A percentile compares a stretch with the other conserved stretches of the same genome.
Conservation (phyloP, 2,329 filamentous ascomycete genomes). For the Penicillium thymicola region DNA sequence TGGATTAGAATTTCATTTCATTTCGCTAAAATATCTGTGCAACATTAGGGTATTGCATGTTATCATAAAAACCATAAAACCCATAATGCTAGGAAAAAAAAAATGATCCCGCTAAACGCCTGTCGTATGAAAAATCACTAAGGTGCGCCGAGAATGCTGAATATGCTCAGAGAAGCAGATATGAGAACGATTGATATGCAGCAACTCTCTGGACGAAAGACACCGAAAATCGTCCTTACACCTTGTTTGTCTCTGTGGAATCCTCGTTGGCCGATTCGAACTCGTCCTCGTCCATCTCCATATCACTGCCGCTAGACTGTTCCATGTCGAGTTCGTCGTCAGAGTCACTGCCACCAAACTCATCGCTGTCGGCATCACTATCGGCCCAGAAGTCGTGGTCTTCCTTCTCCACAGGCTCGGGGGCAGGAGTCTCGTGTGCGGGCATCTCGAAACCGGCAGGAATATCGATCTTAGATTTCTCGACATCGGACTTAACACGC, state of each 20-base stretch:
- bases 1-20: not conserved
- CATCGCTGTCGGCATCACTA: conserved; percentile 66
- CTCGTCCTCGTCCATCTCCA: conserved; percentile 51
- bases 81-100: not conserved
- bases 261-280: conserved; percentile 13
- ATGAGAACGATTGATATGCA: not conserved
- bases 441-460: conserved; percentile 80
- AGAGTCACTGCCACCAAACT: conserved; percentile 71
- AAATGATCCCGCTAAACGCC: conserved; percentile 3
- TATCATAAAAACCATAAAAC: conserved; percentile 4
- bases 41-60: not conserved
- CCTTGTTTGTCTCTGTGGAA: not conserved
- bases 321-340: conserved; percentile 48
- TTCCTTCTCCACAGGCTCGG: conserved; percentile 64
- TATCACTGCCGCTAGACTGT: conserved; percentile 46
- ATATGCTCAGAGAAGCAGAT: not conserved
- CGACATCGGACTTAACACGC: conserved; percentile 66
- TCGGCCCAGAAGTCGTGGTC: conserved; percentile 76
- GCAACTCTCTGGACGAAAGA: not conserved
- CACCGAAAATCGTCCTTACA: not conserved
- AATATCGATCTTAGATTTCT: conserved; percentile 72
- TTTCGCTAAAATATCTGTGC: not conserved
- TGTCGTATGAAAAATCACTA: not conserved
- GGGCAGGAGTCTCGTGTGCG: conserved; percentile 58
- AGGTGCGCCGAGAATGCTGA: conserved; percentile 5